Base-by-base conservation (phyloP, 2,329 filamentous ascomycete genomes). In the Chrysoporthe deuterocubensis region DNA sequence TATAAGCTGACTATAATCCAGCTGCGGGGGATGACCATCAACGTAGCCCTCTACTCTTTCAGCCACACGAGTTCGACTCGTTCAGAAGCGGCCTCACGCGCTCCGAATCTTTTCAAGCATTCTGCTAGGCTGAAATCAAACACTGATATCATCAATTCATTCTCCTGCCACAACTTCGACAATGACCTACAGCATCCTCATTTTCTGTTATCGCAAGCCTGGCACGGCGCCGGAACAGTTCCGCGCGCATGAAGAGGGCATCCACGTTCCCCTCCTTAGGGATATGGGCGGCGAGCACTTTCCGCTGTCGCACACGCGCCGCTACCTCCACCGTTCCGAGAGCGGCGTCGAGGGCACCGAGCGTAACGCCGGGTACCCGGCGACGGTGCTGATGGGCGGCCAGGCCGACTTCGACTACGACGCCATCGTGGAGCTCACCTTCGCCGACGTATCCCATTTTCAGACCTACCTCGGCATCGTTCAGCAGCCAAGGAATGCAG, bases 211-310 rank as follows among this genome's bases (percentile, higher is more conserved):
- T 58, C 71, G 73, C 26, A 71, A 70, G 37, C 65, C 69, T 2
- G 72, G 69, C 54, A 68, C 70, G 16, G 72, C 72, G 4, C 73
- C 71, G 34, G 73, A 70, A 48, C 65, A 74, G 34, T 74, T 71
- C 65, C 69, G 58, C 3, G 66, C 73, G 40, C 71, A 75, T 62
- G 73, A 74, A 37, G 72, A 74, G 59, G 69, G 71, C 67, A 69
- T 67, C n/a, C 73, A 75, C 54, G 68, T 74, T 8, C 70, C 73
- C 34, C 71, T 75, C 46, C 59, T 73, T 21, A 70, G 68, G 34
- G 70, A 72, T 11, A 59, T 75, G 3, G 69, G 69, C 8, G 73
- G 72, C 58, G 67, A 71, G n/a, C 54, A 67, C 8, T 75, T 73
- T 64, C 73, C 73, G 13, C 50, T 69, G 8, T 58, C 70, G 6